Base-by-base conservation (phyloP, 2,329 filamentous ascomycete genomes). In the Verticillium klebahnii region DNA sequence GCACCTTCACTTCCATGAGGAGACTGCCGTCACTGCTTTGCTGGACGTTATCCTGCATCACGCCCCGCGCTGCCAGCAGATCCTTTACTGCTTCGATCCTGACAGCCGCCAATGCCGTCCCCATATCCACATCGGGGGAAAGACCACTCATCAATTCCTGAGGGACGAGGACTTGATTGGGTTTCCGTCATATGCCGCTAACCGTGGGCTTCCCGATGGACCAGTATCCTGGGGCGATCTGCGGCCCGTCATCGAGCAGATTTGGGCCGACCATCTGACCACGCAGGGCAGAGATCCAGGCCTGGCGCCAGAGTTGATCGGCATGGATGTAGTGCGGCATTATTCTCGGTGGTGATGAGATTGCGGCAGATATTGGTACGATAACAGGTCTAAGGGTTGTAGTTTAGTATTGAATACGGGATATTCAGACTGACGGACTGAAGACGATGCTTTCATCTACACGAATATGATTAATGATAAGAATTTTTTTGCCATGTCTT, bases 221-320 rank as follows among this genome's bases (percentile, higher is more conserved):
- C 25, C 50, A 59, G 36, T 60, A 45, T 59, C 58, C 54, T 65
- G 64, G 64, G 40, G 60, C 29, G 64, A 62, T 11, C 60, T 64
- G 11, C 62, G 60, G 34, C 56, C 59, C 40, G 57, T 61, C 7
- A 59, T 65, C 23, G 52, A 39, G 58, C 50, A 57, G 12, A 34
- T 64, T 5, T 61, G 64, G 56, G 23, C 17, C 29, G 60, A 65
- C 45, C 62, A 62, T 17, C 52, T 64, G 17, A 17, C 32, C 15
- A 2, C 56, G 50, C 25, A 54, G 56, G 56, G 56, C 50, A 12
- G 36, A 60, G 34, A 65, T 40, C 7, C 15, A 40, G 5, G 19
- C 36, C 15, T 54, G 58, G 36, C 62, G 14, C 64, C 64, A 45
- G 57, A 57, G 39, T 40, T 65, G n/a, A 56, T 32, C 9, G 64